Evolutionary conservation across 352 stramenopile genomes (phyloP).

Genomic region (Thalassiosira exigua): DNA sequence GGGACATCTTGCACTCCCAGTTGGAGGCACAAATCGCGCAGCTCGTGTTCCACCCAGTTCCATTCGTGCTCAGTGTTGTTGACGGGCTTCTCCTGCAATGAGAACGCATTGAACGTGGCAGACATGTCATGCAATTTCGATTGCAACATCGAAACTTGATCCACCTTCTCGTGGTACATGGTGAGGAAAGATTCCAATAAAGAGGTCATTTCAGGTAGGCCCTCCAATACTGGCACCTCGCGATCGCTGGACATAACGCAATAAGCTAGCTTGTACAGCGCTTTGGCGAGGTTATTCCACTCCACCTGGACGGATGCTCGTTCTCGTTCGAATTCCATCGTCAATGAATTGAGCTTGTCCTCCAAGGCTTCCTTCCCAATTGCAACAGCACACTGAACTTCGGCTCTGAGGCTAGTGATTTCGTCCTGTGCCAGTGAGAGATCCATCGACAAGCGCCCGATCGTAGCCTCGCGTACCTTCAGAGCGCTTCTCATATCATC

Average conservation of each 20-base stretch:
- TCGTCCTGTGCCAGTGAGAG: conserved; percentile 34
- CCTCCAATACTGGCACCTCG: conserved; percentile 24
- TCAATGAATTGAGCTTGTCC: conserved; percentile 13
- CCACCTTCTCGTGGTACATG: conserved; percentile 31
- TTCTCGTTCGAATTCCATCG: conserved; percentile 15
- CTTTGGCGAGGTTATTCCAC: conserved; percentile 21
- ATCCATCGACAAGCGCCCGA: conserved; percentile 22
- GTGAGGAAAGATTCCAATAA: conserved; percentile 33
- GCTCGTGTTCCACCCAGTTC: conserved; percentile 33
- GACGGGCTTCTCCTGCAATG: not conserved
- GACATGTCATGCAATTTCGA: conserved; percentile 1
- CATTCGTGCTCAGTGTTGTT: conserved; percentile 4
- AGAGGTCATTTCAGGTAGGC: conserved; percentile 41
- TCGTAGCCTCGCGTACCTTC: conserved; percentile 17
- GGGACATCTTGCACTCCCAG: conserved; percentile 18
- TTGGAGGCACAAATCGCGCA: conserved; percentile 42
- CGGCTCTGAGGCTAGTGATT: conserved; percentile 36
- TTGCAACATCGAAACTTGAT: conserved; percentile 23
- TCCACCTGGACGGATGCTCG: conserved; percentile 12
- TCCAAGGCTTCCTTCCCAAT: conserved; percentile 33
- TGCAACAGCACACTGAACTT: conserved; percentile 38
- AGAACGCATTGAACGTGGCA: not conserved
- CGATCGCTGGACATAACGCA: conserved; percentile 12
- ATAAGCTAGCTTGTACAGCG: conserved; percentile 9
- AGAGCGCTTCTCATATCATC: conserved; percentile 21